These are phyloP conservation scores for Symbiodinium natans DNA, from an alignment of 73 alveolate species.

Conservation along the genomic window DNA sequence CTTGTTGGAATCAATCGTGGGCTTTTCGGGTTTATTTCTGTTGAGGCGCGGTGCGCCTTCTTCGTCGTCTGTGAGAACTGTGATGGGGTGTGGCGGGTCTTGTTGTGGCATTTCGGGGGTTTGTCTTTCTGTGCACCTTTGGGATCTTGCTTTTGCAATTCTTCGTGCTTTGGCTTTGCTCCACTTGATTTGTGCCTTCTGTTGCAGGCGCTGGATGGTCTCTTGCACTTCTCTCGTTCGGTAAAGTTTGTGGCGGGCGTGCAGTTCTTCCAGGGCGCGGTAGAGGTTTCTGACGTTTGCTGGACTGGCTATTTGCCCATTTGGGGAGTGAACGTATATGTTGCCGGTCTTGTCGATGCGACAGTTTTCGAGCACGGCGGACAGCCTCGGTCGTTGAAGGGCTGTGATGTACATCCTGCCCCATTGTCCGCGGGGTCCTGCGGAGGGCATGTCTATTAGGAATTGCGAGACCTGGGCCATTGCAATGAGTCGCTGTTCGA, in stretches of 20 bases:
- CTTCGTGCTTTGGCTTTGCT: no score
- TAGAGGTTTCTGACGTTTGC: neutral
- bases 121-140: neutral
- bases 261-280: neutral
- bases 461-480: no score
- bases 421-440: conserved; percentile 31
- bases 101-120: neutral
- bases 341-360: neutral
- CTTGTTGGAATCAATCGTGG: neutral
- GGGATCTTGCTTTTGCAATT: neutral
- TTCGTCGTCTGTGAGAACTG: neutral
- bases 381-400: neutral
- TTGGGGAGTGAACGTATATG: neutral
- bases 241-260: neutral
- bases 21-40: neutral
- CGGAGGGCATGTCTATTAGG: neutral
- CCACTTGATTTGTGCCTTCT: neutral
- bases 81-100: neutral
- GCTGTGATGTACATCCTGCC: conserved; percentile 25
- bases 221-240: neutral
- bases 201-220: neutral
- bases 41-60: neutral
- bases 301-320: neutral
- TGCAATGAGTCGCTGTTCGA: no score
- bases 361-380: conserved; percentile 1